Evolutionary conservation across 352 stramenopile species (phyloP).

Genomic region (Pelagophyceae sp.): DNA sequence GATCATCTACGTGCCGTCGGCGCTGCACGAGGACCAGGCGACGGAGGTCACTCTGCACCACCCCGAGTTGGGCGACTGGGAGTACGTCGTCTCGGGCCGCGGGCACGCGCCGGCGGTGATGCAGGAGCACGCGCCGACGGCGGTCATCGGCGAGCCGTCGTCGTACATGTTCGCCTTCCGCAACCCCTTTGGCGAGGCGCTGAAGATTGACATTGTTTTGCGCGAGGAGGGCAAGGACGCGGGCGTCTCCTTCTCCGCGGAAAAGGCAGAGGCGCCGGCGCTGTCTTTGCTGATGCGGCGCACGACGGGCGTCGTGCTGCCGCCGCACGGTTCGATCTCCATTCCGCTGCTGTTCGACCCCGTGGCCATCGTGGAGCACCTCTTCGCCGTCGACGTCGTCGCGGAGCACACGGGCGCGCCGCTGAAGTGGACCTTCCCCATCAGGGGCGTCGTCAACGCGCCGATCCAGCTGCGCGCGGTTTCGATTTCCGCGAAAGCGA

Average conservation of each 20-base stretch:
- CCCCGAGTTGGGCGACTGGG: conserved; percentile 70
- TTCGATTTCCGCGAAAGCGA: conserved; percentile 22
- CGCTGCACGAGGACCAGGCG: conserved; percentile 62
- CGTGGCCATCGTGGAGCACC: conserved; percentile 39
- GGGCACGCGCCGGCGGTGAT: conserved; percentile 74
- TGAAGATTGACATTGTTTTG: conserved; percentile 68
- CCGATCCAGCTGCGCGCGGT: conserved; percentile 19
- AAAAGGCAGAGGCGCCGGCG: conserved; percentile 19
- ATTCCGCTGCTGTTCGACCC: conserved; percentile 79
- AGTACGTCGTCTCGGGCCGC: conserved; percentile 63
- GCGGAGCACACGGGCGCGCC: conserved; percentile 22
- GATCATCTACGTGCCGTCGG: conserved; percentile 77
- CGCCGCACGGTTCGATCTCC: conserved; percentile 67
- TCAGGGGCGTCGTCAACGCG: conserved; percentile 44
- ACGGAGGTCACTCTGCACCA: conserved; percentile 59
- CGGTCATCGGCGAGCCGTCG: conserved; percentile 62
- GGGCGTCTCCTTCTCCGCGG: too few relatives aligned
- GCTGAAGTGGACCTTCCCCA: conserved; percentile 47
- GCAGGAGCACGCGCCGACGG: conserved; percentile 45
- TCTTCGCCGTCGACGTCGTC: conserved; percentile 34
- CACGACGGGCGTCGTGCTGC: conserved; percentile 63
- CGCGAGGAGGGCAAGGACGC: conserved; percentile 26
- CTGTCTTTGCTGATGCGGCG: conserved; percentile 41
- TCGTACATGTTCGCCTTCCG: conserved; percentile 78
- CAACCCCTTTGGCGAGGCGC: conserved; percentile 71